phyloP scores from a whole-genome alignment of 106 monocot genomes.

The Alisma plantagoaquatica region DNA sequence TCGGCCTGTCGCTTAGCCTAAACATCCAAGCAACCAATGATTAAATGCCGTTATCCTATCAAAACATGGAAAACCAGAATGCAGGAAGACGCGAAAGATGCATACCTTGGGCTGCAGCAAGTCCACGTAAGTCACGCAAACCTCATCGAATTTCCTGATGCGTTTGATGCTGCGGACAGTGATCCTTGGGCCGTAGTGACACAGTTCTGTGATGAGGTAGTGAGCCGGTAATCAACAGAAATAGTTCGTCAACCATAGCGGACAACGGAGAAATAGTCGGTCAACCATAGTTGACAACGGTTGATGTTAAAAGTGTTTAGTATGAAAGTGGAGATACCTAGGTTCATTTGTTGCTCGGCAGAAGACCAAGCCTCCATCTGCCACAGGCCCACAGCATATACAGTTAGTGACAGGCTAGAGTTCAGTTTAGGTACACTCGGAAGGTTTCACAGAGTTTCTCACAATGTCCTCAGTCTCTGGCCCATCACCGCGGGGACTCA shows the following conservation, averaged over 20 bases:
- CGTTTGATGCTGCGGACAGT: slow-evolving; percentile 55
- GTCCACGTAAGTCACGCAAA: slow-evolving; percentile 67
- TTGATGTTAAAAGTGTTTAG: too few species aligned
- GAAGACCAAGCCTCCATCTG: slow-evolving; percentile 36
- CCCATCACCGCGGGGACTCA: slow-evolving; percentile 19
- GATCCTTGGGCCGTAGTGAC: slow-evolving; percentile 59
- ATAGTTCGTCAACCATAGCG: too few species aligned
- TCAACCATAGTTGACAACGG: too few species aligned
- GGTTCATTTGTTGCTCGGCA: slow-evolving; percentile 17
- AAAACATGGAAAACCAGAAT: not conserved
- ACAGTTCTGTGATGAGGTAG: slow-evolving; percentile 21
- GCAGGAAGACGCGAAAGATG: not conserved
- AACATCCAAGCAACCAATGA: too few species aligned
- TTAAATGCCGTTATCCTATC: too few species aligned
- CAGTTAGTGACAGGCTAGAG: too few species aligned
- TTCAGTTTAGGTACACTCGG: too few species aligned
- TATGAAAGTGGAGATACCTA: slow-evolving; percentile 46
- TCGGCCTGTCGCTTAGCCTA: slow-evolving; percentile 48
- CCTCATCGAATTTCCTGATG: slow-evolving; percentile 54
- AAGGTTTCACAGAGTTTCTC: too few species aligned
- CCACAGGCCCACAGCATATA: slow-evolving; percentile 5
- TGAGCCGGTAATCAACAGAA: not conserved
- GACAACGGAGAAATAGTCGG: too few species aligned
- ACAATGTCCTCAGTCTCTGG: slow-evolving; percentile 3
- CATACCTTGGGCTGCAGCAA: slow-evolving; percentile 79